A percentile compares a stretch with the other conserved stretches of the same genome.
Conservation (phyloP, 2,329 filamentous ascomycete genomes). For the Penicillium sp. region DNA sequence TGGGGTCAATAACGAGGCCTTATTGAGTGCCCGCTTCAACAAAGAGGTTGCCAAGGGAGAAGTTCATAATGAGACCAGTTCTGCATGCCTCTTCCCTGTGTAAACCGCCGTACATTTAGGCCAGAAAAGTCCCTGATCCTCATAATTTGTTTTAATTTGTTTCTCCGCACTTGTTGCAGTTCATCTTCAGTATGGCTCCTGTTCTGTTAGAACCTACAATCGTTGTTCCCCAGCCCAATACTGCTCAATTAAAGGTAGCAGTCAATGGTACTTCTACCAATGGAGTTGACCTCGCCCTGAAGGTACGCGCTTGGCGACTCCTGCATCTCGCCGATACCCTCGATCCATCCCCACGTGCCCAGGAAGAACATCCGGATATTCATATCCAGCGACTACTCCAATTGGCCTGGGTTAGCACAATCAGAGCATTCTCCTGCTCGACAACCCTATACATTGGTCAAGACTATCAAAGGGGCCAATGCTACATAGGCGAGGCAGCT, state of each 20-base stretch:
- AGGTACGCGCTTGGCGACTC: constrained; percentile 1
- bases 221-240: background rate
- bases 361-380: constrained; percentile 6
- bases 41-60: constrained; percentile 5
- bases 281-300: background rate
- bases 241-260: background rate
- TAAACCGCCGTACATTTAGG: background rate
- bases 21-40: constrained; percentile 12
- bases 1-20: background rate
- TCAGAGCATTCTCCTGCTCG: constrained; percentile 7
- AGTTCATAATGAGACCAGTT: background rate
- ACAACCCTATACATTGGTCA: constrained; percentile 10
- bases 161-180: background rate
- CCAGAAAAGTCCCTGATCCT: background rate
- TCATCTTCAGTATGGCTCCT: constrained; percentile 8
- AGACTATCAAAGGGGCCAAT: constrained; percentile 6
- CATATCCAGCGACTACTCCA: constrained; percentile 13
- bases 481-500: constrained; percentile 6
- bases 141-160: background rate
- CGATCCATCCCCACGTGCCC: background rate
- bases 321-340: constrained; percentile 7
- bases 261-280: background rate
- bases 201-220: constrained; percentile 3
- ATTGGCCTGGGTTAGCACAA: constrained; percentile 8
- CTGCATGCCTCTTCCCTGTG: background rate